A percentile compares a stretch with the other conserved stretches of the same genome.
Evolutionary conservation across 768 basidiomycete genomes (phyloP).

Genomic region (Calocybe gangraenosa): DNA sequence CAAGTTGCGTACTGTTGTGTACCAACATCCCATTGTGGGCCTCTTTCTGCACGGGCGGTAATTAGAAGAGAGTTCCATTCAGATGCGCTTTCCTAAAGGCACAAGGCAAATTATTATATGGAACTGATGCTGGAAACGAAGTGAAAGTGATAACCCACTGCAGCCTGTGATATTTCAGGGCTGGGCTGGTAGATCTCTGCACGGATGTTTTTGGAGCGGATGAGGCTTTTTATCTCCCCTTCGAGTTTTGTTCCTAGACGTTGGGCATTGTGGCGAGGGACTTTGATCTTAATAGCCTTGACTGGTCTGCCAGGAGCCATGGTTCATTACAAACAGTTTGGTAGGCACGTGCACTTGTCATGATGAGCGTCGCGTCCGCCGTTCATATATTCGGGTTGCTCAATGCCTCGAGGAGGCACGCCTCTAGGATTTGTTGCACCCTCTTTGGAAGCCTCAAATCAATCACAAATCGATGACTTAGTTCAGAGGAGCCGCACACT

Average conservation of each 20-base stretch:
- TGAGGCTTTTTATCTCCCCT: conserved; percentile 52
- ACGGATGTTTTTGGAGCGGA: conserved; percentile 42
- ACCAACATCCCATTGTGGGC: conserved; percentile 85
- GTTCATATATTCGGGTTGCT: neutral
- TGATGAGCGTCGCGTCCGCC: too few relatives aligned
- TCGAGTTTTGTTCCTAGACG: conserved; percentile 61
- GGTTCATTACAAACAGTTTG: conserved; percentile 3
- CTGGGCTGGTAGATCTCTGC: conserved; percentile 62
- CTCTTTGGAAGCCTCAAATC: conserved; percentile 57
- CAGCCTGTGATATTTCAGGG: conserved; percentile 59
- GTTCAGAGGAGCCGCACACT: conserved; percentile 56
- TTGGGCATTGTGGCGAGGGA: conserved; percentile 75
- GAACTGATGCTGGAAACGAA: neutral
- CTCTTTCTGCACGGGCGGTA: conserved; percentile 75
- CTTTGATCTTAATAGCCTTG: conserved; percentile 55
- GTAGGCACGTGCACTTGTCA: neutral
- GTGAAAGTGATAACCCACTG: conserved; percentile 42
- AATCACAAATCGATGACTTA: conserved; percentile 34
- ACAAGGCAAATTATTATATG: neutral
- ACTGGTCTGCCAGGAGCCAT: conserved; percentile 64
- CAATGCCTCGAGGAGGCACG: conserved; percentile 19
- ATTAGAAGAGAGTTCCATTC: conserved; percentile 83
- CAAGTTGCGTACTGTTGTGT: conserved; percentile 74
- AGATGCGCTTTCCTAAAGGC: conserved; percentile 63
- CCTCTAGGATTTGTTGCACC: conserved; percentile 25